Conservation (phyloP, 2,329 filamentous ascomycete genomes). For the Fusarium udum region DNA sequence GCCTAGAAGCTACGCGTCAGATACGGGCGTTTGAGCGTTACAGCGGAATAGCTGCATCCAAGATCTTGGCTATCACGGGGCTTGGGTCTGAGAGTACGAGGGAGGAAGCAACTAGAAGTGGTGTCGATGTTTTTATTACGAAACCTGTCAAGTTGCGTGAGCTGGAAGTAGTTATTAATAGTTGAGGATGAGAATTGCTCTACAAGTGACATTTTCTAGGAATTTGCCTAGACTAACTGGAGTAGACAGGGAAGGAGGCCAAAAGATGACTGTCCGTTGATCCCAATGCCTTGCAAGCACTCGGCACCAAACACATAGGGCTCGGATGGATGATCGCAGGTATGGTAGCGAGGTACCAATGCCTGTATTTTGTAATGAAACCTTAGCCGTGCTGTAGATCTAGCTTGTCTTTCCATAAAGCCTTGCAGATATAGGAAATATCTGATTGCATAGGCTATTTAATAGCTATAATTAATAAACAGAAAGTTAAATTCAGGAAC, state of each 20-base stretch:
- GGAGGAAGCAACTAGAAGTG: not conserved
- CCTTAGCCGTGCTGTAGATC: not conserved
- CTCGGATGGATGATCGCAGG: not conserved
- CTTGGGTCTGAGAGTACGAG: not conserved
- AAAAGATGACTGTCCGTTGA: accelerated
- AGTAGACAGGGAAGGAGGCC: accelerated
- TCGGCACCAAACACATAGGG: too few relatives aligned
- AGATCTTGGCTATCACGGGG: not conserved
- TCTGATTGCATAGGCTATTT: not conserved
- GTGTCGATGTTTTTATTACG: slow-evolving; percentile 5
- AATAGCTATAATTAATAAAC: not conserved
- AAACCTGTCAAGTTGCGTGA: not conserved
- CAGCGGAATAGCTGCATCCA: not conserved
- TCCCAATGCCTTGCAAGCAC: not conserved
- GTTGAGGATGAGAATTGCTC: not conserved
- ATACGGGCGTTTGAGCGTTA: slow-evolving; percentile 5
- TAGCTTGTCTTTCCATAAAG: too few relatives aligned
- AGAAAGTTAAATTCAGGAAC: too few relatives aligned
- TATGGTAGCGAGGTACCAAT: not conserved
- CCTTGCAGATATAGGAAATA: not conserved
- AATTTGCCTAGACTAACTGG: not conserved
- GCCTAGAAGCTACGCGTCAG: not conserved
- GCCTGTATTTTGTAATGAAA: not conserved
- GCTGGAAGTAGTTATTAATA: not conserved
- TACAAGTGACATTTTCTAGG: not conserved